These are phyloP conservation scores for Manihot esculenta DNA, from an alignment of 441 rosid genomes.

Conservation along the genomic window DNA sequence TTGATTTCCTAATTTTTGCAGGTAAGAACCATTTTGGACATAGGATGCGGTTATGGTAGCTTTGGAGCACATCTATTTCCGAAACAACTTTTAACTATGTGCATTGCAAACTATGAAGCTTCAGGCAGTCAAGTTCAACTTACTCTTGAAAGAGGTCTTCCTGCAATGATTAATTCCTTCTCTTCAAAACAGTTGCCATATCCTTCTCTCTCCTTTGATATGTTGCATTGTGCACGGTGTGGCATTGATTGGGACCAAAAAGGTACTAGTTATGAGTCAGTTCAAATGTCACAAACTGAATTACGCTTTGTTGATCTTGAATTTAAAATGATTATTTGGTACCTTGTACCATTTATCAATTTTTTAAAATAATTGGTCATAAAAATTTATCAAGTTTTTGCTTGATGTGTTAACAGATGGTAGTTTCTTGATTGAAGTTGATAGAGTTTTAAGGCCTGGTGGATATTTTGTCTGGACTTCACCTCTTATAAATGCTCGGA, in stretches of 20 bases:
- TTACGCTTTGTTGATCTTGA: background rate
- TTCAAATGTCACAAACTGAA: background rate
- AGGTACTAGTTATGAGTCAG: slow-evolving; percentile 46
- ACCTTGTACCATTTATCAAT: background rate
- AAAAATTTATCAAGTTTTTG: background rate
- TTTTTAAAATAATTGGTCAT: background rate
- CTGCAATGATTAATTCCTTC: slow-evolving; percentile 95
- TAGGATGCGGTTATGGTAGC: slow-evolving; percentile 99
- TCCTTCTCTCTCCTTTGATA: slow-evolving; percentile 97
- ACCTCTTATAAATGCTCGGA: slow-evolving; percentile 68
- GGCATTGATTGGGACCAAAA: slow-evolving; percentile 93
- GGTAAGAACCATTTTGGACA: slow-evolving; percentile 91
- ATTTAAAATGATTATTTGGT: background rate
- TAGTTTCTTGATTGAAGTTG: slow-evolving; percentile 68
- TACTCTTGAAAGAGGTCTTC: slow-evolving; percentile 98
- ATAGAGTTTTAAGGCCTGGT: slow-evolving; percentile 86
- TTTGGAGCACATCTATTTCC: slow-evolving; percentile 96
- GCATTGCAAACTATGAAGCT: slow-evolving; percentile 93
- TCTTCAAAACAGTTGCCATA: slow-evolving; percentile 78
- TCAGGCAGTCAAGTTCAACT: slow-evolving; percentile 99
- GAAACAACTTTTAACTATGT: slow-evolving; percentile 83
- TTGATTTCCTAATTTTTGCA: slow-evolving; percentile 35
- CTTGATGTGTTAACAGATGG: slow-evolving; percentile 59
- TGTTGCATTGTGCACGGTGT: slow-evolving; percentile 95
- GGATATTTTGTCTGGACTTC: slow-evolving; percentile 97